These are phyloP conservation scores for Colletotrichum kahawae DNA, from an alignment of 2,329 filamentous ascomycete species.

Conservation along the genomic window DNA sequence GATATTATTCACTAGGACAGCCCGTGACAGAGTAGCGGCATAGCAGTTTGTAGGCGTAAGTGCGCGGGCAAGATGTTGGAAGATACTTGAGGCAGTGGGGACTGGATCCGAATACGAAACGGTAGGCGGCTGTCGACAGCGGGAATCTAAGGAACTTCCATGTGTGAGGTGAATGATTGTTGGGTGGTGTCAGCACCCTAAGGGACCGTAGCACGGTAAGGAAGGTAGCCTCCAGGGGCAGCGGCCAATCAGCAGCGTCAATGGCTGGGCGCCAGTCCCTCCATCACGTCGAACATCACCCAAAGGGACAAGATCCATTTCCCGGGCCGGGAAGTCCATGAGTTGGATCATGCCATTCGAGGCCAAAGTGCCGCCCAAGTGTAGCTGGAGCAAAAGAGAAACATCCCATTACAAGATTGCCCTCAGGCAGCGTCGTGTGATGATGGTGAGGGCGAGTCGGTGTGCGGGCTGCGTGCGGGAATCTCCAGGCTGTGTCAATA, in stretches of 20 bases:
- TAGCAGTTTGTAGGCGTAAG: not conserved
- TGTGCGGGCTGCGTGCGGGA: not conserved
- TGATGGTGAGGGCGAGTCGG: not conserved
- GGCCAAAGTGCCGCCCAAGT: not conserved
- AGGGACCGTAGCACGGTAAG: not conserved
- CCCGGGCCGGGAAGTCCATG: not conserved
- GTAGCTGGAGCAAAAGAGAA: not conserved
- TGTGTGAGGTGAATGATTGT: not conserved
- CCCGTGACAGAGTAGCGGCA: not conserved
- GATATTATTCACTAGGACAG: not conserved
- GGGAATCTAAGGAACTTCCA: not conserved
- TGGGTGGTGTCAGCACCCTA: not conserved
- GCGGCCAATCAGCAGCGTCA: not conserved
- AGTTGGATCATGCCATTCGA: not conserved
- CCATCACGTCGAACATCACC: not conserved
- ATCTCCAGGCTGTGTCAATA: not conserved
- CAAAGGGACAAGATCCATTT: not conserved
- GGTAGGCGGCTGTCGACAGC: not conserved
- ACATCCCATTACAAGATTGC: conserved; percentile 1
- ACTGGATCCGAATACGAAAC: conserved; percentile 8
- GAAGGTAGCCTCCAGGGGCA: not conserved
- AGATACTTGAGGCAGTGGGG: not conserved
- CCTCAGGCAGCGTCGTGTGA: conserved; percentile 1
- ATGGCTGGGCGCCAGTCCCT: not conserved
- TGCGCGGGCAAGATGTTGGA: not conserved